Evolutionary conservation across 306 rosid species (phyloP), one percentile per base, ranked within the genome.

Genomic region (Quercus aquifolioides): DNA sequence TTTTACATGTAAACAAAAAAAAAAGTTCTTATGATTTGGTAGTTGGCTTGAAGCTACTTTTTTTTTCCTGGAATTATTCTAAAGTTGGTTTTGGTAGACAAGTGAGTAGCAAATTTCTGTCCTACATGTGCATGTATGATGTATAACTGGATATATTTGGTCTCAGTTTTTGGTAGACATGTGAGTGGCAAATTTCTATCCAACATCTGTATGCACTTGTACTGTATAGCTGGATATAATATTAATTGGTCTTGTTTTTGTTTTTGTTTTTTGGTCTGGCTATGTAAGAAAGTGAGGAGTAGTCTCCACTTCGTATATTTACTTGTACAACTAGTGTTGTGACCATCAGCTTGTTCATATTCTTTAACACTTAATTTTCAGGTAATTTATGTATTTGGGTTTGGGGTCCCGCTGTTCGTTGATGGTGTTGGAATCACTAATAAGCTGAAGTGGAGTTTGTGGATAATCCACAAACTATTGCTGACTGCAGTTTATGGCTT

Each of bases 371-470:
- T 72, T 80, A 54, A 11, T 57, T 74, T 70, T 82, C 90, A 93
- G 97, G 82, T 88, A 78, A 84, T 93, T 65, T 89, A 82, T 70
- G 86, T 91, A 60, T 93, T 93, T 31, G 96, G 96, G 71, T 91
- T 93, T 84, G 92, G 94, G 56, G 87, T 88, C 55, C 92, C 91
- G 3, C 76, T 93, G 81, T 93, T 89, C 85, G 75, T 76, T 26
- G 80, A 35, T 60, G 68, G 75, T 76, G 79, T 62, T 75, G 90
- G 85, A 76, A 82, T 79, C 77, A 65, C 82, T 41, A 74, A 70
- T 52, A 76, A 77, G 54, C 69, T 84, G 72, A 85, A 84, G 78
- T 93, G 96, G 96, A 79, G 91, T n/a, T 81, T 93, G 82, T 87
- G 90, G 96, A 80, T 87, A 77, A 54, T 89, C 71, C 89, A 93